Conservation (phyloP, 352 stramenopile species). For the Phytophthora ohioensis region DNA sequence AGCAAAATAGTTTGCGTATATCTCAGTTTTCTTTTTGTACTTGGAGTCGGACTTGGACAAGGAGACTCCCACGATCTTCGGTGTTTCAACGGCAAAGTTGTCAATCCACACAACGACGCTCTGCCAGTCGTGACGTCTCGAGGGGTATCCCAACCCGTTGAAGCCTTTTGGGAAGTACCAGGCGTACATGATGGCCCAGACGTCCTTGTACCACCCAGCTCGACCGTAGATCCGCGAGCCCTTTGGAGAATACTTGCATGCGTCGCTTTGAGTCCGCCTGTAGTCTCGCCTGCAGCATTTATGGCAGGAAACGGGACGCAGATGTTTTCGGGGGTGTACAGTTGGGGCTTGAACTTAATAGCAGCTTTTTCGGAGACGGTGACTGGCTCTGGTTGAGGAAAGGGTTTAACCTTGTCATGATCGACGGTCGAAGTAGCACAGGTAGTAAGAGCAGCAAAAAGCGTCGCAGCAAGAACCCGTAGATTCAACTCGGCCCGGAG, state of each 20-base stretch:
- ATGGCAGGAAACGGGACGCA: constrained; percentile 9
- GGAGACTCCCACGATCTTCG: constrained; percentile 1
- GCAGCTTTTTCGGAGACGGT: constrained; percentile 7
- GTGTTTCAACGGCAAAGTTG: neutral
- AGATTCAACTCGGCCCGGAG: neutral
- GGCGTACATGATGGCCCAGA: constrained; percentile 2
- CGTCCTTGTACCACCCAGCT: neutral
- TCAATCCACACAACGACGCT: constrained; percentile 19
- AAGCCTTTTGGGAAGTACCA: constrained; percentile 1
- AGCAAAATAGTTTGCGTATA: neutral
- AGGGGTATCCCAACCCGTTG: neutral
- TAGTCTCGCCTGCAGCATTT: neutral
- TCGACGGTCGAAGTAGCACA: neutral
- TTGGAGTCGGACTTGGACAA: constrained; percentile 5
- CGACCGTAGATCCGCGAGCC: constrained; percentile 18
- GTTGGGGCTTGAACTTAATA: constrained; percentile 13
- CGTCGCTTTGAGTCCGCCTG: neutral
- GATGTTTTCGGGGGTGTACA: neutral
- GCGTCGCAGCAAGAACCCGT: neutral
- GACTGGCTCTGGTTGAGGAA: constrained; percentile 8
- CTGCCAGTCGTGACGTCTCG: constrained; percentile 14
- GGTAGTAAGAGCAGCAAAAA: neutral
- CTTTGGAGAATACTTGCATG: neutral
- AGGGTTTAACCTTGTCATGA: constrained; percentile 8
- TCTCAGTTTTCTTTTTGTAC: neutral